Evolutionary conservation across 2,329 filamentous ascomycete species (phyloP).

Genomic region (Leptographium wingfieldii): DNA sequence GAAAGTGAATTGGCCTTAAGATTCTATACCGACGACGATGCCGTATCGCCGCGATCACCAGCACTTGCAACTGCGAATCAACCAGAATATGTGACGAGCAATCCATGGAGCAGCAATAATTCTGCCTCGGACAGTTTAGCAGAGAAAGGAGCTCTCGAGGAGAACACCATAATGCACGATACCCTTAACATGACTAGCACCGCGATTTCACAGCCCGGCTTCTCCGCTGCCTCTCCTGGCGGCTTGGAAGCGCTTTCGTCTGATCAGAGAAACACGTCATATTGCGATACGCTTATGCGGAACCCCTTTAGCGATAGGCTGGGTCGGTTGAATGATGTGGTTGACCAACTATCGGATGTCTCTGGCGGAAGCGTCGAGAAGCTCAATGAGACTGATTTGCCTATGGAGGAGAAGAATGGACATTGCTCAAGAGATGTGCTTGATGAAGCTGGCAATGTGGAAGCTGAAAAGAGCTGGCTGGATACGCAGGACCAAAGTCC

Average conservation of each 20-base stretch:
- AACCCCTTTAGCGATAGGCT: neutral
- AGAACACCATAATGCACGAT: neutral
- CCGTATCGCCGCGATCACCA: neutral
- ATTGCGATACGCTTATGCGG: neutral
- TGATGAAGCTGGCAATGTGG: neutral
- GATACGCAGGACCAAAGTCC: slow-evolving; percentile 13
- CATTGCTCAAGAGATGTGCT: neutral
- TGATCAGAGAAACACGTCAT: neutral
- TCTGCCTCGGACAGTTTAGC: neutral
- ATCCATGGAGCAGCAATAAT: neutral
- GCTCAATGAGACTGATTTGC: neutral
- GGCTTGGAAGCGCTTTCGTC: neutral
- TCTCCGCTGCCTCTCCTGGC: neutral
- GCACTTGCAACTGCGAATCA: neutral
- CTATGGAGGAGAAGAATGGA: neutral
- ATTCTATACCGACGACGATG: neutral
- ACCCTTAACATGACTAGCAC: neutral
- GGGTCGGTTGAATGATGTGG: no score
- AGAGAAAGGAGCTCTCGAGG: neutral
- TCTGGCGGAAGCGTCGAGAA: neutral
- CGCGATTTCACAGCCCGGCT: neutral
- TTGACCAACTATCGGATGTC: neutral
- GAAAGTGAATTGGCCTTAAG: neutral
- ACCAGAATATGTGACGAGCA: neutral
- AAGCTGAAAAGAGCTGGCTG: neutral